These are phyloP conservation scores for Pythium sp. DNA, from an alignment of 352 stramenopile species.

Conservation along the genomic window DNA sequence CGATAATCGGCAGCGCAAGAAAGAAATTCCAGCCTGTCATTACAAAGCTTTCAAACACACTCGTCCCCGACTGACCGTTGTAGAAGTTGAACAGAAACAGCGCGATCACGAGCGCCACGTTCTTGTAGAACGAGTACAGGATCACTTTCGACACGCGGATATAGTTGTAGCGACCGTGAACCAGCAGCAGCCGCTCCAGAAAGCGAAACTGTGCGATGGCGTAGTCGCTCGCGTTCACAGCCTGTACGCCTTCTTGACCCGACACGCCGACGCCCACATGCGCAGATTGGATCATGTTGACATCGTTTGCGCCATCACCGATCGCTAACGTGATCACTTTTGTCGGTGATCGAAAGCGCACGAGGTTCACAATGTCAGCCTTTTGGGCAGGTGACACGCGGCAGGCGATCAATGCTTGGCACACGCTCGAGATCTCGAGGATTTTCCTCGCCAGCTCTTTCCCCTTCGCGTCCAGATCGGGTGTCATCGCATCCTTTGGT, in stretches of 20 bases:
- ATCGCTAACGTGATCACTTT: slow-evolving; percentile 89
- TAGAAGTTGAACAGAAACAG: slow-evolving; percentile 82
- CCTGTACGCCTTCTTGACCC: slow-evolving; percentile 89
- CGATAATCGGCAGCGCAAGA: slow-evolving; percentile 87
- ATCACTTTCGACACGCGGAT: slow-evolving; percentile 93
- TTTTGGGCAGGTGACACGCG: slow-evolving; percentile 84
- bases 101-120: slow-evolving; percentile 63
- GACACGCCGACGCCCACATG: slow-evolving; percentile 94
- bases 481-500: slow-evolving; percentile 34
- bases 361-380: slow-evolving; percentile 72
- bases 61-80: slow-evolving; percentile 80
- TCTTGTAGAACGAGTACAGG: slow-evolving; percentile 87
- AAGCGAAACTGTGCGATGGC: slow-evolving; percentile 93
- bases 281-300: slow-evolving; percentile 94
- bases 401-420: slow-evolving; percentile 73
- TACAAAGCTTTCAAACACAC: slow-evolving; percentile 82
- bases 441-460: slow-evolving; percentile 54
- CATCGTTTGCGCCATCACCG: slow-evolving; percentile 94
- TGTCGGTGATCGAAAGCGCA: slow-evolving; percentile 45
- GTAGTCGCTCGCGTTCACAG: slow-evolving; percentile 92
- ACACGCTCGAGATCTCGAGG: slow-evolving; percentile 56
- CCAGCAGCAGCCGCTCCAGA: slow-evolving; percentile 92
- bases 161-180: slow-evolving; percentile 98
- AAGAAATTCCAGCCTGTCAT: slow-evolving; percentile 84
- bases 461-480: slow-evolving; percentile 30